Base-by-base conservation (phyloP, 1,284 basidiomycete species). In the Ustilago xerochloae region DNA sequence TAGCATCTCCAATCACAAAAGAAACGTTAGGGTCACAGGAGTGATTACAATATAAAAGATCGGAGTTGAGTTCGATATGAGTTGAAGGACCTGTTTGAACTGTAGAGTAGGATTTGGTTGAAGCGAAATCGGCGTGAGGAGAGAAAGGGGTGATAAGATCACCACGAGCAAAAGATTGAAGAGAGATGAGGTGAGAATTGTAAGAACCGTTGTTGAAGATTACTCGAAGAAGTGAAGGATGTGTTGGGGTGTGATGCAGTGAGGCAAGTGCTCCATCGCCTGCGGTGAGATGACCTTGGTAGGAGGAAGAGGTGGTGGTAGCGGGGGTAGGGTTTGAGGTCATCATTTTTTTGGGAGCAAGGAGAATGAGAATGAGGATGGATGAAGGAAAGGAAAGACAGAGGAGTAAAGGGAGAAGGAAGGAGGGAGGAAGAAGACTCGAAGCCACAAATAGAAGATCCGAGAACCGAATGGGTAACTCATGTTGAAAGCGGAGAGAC, bases 11-110 rank as follows among this genome's bases (percentile, higher is more conserved):
- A 18, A 69, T 63, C 4, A 63, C 61, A 46, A 83, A 81, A 0
- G 61, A 52, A 2, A 82, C 77, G 22, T 77, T 76, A 22, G 81
- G 80, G 35, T 71, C 69, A 61, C 81, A 83, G 26, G 75, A 78
- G 56, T 83, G 81, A 63, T 83, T 83, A 72, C 75, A 80, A 68
- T 81, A 83, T 20, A 83, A 67, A 35, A 83, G 63, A 47, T 82
- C 80, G 41, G 72, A 77, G 59, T 82, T 81, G 35, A 81, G 63
- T 45, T 81, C 81, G 15, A 82, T 75, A 43, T 82, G 81, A 6
- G 57, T 64, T 0, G 54, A 28, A 2, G 67, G 48, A 5, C 58
- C 69, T 3, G 80, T 79, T 51, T 82, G 81, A 12, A 81, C 81
- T 18, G 81, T 81, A 13, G 75, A 78, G 68, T 81, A 81, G 43